phyloP scores from a whole-genome alignment of 495 filamentous ascomycete genomes.

The Neurospora sp. region DNA sequence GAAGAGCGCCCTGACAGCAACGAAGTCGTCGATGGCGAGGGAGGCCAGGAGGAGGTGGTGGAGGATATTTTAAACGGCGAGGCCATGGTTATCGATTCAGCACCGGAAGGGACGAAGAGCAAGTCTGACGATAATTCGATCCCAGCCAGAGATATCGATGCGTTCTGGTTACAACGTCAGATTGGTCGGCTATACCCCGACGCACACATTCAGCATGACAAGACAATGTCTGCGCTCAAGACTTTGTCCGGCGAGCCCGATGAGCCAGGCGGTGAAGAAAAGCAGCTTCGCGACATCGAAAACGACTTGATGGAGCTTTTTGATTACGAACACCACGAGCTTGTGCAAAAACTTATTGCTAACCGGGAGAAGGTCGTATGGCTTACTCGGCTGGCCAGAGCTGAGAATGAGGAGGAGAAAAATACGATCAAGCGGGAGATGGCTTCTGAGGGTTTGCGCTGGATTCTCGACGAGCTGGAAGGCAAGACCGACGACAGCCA shows the following conservation, averaged over 20 bases:
- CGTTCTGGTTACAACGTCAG: slow-evolving; percentile 92
- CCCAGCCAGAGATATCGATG: slow-evolving; percentile 81
- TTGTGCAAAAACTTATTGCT: slow-evolving; percentile 84
- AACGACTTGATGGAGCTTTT: slow-evolving; percentile 98
- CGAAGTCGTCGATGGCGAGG: slow-evolving; percentile 43
- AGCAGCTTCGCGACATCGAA: slow-evolving; percentile 80
- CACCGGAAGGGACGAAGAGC: slow-evolving; percentile 27
- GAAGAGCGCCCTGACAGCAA: slow-evolving; percentile 52
- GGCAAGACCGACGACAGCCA: slow-evolving; percentile 44
- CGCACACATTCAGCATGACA: slow-evolving; percentile 82
- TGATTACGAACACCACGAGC: slow-evolving; percentile 90
- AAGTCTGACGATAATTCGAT: slow-evolving; percentile 48
- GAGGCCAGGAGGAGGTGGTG: slow-evolving; percentile 35
- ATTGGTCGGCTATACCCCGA: slow-evolving; percentile 82
- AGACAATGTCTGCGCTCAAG: slow-evolving; percentile 68
- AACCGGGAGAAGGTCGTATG: slow-evolving; percentile 90
- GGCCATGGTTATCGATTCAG: slow-evolving; percentile 74
- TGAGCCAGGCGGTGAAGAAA: slow-evolving; percentile 61
- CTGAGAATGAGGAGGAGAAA: slow-evolving; percentile 70
- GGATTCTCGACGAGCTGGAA: slow-evolving; percentile 78
- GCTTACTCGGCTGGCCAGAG: slow-evolving; percentile 80
- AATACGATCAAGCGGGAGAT: slow-evolving; percentile 79
- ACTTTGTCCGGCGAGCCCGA: slow-evolving; percentile 69
- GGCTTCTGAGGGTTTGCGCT: slow-evolving; percentile 72
- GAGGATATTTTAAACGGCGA: slow-evolving; percentile 39